Base-by-base conservation (phyloP, 176 grass and related monocot genomes). In the Poa annua region DNA sequence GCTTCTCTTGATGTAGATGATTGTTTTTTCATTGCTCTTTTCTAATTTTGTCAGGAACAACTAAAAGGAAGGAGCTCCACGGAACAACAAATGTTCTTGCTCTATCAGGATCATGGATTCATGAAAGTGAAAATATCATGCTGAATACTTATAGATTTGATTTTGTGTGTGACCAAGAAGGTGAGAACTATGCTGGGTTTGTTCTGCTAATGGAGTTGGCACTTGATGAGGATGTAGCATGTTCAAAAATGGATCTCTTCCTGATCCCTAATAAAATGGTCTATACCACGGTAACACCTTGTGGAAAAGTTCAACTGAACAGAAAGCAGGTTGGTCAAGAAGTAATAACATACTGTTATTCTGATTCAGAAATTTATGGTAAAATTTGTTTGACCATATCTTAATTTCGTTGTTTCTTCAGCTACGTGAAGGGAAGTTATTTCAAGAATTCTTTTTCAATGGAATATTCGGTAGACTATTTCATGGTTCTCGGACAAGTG, bases 401-500 rank as follows among this genome's bases (percentile, higher is more conserved):
- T 83, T 76, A 79, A 86, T 62, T 54, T 83, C 3, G 47, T 48
- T 62, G 15, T 89, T 89, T 61, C 70, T 78, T 83, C 85, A 98
- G 95, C 72, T 98, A 53, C 52, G 67, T 59, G 84, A 98, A 62
- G 95, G 88, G 69, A 98, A 95, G 62, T 76, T 85, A 76, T 98
- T 98, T 65, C 92, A 98, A 63, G 88, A 95, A 83, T 86, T 98
- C 70, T 95, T 98, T 80, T 98, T 98, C 78, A 98, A 98, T 74
- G 90, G 92, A 64, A 91, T 95, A 88, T 98, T 98, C 78, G 92
- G 95, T 45, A 90, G 88, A 84, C 71, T 98, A 85, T 89, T 98
- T 83, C 76, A 75, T 45, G 90, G 88, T 63, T 92, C 89, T 71
- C 87, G 81, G 78, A 86, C 71, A 47, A 83, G 77, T 60, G 88